phyloP scores from a whole-genome alignment of 345 rosid species.

The Nasturtium officinale region DNA sequence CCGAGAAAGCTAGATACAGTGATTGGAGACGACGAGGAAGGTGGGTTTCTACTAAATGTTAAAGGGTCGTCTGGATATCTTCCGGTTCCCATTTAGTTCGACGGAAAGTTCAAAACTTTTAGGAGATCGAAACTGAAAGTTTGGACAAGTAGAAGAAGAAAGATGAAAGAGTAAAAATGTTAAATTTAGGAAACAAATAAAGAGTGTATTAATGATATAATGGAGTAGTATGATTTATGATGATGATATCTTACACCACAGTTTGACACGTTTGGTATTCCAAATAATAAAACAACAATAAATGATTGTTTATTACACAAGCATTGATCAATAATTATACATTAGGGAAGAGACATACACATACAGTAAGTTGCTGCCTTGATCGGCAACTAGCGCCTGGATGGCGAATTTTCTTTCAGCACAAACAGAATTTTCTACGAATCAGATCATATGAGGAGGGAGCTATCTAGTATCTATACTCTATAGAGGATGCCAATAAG shows the following conservation, averaged over 20 bases:
- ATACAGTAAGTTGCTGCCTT: no score
- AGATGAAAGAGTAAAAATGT: not conserved
- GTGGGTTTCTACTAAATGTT: conserved; percentile 48
- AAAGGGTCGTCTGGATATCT: conserved; percentile 62
- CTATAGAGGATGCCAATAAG: no score
- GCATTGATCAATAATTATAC: not conserved
- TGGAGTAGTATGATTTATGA: not conserved
- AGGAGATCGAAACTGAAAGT: conserved; percentile 34
- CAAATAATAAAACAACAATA: not conserved
- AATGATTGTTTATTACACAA: not conserved
- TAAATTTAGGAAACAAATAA: not conserved
- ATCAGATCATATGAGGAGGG: no score
- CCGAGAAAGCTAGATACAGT: conserved; percentile 56
- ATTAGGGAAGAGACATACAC: no score
- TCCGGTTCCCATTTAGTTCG: conserved; percentile 52
- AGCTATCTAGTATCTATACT: no score
- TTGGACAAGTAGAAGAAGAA: conserved; percentile 25
- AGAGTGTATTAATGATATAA: not conserved
- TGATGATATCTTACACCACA: not conserved
- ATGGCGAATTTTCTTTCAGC: no score
- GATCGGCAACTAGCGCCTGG: no score
- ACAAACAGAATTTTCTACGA: no score
- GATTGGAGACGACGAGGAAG: conserved; percentile 63
- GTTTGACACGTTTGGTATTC: conserved; percentile 9
- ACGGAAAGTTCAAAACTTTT: conserved; percentile 21